phyloP scores from a whole-genome alignment of 78 protist genomes.

The Cyanophora paradoxa region DNA sequence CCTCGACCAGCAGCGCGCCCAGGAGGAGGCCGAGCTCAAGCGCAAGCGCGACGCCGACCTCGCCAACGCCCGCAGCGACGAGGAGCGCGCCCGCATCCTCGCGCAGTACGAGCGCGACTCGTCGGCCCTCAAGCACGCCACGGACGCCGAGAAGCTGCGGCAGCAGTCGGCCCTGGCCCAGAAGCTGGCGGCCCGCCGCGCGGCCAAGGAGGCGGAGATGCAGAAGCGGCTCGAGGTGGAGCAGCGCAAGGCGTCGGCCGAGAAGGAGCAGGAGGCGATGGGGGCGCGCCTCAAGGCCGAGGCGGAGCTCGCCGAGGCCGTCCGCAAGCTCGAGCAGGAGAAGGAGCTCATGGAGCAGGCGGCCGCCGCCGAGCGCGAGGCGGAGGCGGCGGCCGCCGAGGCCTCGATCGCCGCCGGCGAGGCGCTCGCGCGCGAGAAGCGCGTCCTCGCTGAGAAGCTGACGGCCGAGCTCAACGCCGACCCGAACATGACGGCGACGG shows the following conservation, averaged over 20 bases:
- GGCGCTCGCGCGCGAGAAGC: background rate
- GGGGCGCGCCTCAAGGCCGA: background rate
- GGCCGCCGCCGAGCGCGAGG: too few relatives aligned
- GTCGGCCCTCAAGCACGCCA: too few relatives aligned
- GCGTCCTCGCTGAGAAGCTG: background rate
- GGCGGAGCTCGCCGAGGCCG: background rate
- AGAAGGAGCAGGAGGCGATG: background rate
- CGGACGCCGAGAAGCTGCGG: too few relatives aligned
- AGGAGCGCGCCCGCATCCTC: too few relatives aligned
- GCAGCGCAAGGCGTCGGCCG: background rate
- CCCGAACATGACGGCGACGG: background rate
- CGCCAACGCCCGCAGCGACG: too few relatives aligned
- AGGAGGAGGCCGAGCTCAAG: background rate
- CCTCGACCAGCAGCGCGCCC: background rate
- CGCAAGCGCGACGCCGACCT: background rate
- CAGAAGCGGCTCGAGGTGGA: too few relatives aligned
- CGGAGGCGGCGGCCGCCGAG: too few relatives aligned
- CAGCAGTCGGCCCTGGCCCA: too few relatives aligned
- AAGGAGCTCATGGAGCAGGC: background rate
- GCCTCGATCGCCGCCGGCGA: background rate
- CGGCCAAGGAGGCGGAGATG: background rate
- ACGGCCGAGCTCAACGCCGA: too few relatives aligned
- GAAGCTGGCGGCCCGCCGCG: background rate
- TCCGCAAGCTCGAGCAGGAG: background rate
- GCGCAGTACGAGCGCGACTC: too few relatives aligned